Evolutionary conservation across 768 basidiomycete species (phyloP), one percentile per base, ranked within the genome.

Genomic region (Suillus variegatus): DNA sequence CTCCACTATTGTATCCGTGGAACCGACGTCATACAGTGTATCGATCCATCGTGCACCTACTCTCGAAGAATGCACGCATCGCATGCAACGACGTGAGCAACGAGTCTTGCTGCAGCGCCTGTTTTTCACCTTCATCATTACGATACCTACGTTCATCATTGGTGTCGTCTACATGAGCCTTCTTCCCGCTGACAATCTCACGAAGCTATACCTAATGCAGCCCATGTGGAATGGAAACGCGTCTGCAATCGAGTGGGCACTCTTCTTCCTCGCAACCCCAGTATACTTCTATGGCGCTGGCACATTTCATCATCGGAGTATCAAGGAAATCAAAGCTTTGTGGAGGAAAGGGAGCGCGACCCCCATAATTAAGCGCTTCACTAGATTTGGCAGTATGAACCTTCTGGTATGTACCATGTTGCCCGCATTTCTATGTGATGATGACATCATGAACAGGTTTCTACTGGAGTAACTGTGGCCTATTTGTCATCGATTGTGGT

Each of bases 331-430:
- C 13, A 67, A 70, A 61, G 78, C 83, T 16, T 73, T 86, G 22
- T 91, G 90, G 90, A 80, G 80, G 64, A 82, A 69, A 57, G 82
- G 84, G 22, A 89, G 84, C 67, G 72, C 80, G 3, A 82, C 81
- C 1, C 84, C 89, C 2, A 77, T 88, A 40, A 77, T 84, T 69
- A 78, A 78, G 52, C 83, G 90, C 0, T 85, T 93, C 63, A 80
- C 87, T 62, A 80, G 83, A 18, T 95, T 94, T 71, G 94, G 94
- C 0, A 92, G 89, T 70, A 95, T 95, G 94, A 93, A 94, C 73
- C 82, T 93, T 22, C 80, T 95, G 28, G 93, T 91, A 54, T 69
- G 74, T 9, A 67, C 74, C 20, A 0, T 8, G 18, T 28, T 12
- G 2, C n/a, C 20, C 25, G 4, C 20, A 2, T 28, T 22, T 16